Base-by-base conservation (phyloP, 345 rosid genomes). In the Pelargonium nanum region DNA sequence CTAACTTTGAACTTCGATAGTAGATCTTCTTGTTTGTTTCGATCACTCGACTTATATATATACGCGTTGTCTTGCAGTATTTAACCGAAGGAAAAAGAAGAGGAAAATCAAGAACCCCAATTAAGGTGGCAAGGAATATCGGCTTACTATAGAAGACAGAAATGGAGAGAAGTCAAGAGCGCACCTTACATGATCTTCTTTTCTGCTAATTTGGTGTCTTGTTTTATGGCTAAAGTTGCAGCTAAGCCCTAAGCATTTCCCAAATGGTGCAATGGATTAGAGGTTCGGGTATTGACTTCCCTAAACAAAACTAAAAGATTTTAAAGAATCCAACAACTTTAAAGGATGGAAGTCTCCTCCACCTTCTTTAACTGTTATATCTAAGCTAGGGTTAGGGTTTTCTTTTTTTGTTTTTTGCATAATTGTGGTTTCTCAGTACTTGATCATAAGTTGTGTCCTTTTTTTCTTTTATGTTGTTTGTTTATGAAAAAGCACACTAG, bases 91-190 rank as follows among this genome's bases (percentile, higher is more conserved):
- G n/a, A n/a, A n/a, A n/a, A n/a, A n/a, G n/a, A n/a, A n/a, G n/a
- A n/a, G n/a, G n/a, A n/a, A n/a, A n/a, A n/a, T n/a, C n/a, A n/a
- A n/a, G n/a, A n/a, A n/a, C n/a, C n/a, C n/a, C n/a, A n/a, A n/a
- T n/a, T n/a, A n/a, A n/a, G n/a, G n/a, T n/a, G n/a, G n/a, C n/a
- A n/a, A n/a, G n/a, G n/a, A n/a, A n/a, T n/a, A n/a, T n/a, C n/a
- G n/a, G n/a, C n/a, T n/a, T n/a, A n/a, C n/a, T n/a, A n/a, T n/a
- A n/a, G n/a, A n/a, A n/a, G n/a, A n/a, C n/a, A n/a, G n/a, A n/a
- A n/a, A 68, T 57, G 65, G 79, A 77, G 76, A 72, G 80, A 70
- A 89, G 94, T 89, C 94, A 83, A 90, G 97, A 90, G 77, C 97
- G 97, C 86, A 90, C 97, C 97, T 90, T 69, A 54, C 64, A 79